Evolutionary conservation across 2,329 filamentous ascomycete species (phyloP).

Genomic region (Tolypocladium album): DNA sequence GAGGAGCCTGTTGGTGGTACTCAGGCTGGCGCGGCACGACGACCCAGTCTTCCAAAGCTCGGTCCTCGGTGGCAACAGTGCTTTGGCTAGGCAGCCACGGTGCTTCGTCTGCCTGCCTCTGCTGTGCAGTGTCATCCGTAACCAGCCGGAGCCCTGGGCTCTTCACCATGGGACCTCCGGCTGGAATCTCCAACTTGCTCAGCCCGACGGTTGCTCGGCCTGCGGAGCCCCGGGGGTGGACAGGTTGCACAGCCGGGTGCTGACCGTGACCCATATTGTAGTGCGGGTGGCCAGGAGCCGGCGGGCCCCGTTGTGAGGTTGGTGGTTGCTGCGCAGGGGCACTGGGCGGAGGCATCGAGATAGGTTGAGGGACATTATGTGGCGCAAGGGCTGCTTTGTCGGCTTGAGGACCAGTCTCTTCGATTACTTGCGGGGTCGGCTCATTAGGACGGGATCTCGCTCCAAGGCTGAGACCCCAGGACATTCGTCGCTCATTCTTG

Average conservation of each 20-base stretch:
- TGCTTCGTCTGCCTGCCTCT: not conserved
- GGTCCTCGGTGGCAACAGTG: not conserved
- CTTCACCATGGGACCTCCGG: not conserved
- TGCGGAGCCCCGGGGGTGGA: not conserved
- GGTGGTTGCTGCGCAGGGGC: not conserved
- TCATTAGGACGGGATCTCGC: conserved; percentile 18
- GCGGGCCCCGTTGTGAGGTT: not conserved
- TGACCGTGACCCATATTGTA: not conserved
- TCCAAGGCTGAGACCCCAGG: conserved; percentile 31
- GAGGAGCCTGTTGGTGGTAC: not conserved
- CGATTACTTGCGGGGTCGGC: conserved; percentile 9
- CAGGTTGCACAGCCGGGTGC: not conserved
- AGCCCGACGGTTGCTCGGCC: conserved; percentile 5
- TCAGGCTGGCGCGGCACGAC: conserved; percentile 15
- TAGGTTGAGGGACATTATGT: conserved; percentile 4
- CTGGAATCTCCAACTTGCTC: conserved; percentile 6
- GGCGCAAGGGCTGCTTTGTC: conserved; percentile 6
- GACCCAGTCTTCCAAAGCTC: conserved; percentile 17
- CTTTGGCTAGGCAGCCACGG: not conserved
- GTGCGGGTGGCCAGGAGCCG: not conserved
- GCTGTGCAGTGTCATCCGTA: not conserved
- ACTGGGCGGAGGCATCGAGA: conserved; percentile 5
- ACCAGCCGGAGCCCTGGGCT: not conserved
- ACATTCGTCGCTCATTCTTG: conserved; percentile 30
- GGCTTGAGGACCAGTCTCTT: conserved; percentile 7